These are phyloP conservation scores for Gentiana straminea DNA, from an alignment of 257 asterid genomes.

Conservation along the genomic window DNA sequence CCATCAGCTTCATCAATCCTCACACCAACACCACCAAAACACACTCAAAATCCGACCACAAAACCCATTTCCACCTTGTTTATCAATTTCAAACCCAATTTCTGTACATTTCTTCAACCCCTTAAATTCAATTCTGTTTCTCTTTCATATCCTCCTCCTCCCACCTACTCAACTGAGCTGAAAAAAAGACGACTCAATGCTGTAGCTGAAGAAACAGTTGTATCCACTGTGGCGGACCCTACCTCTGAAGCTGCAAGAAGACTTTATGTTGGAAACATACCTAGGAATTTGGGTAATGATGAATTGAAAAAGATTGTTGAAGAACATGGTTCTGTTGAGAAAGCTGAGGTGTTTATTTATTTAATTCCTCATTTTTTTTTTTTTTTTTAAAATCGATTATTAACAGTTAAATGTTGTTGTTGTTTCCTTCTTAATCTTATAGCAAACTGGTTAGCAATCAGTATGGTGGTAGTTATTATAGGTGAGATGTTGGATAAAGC, in stretches of 20 bases:
- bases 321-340: conserved; percentile 76
- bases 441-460: neutral
- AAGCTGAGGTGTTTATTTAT: conserved; percentile 53
- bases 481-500: neutral
- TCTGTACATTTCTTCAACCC: conserved; percentile 15
- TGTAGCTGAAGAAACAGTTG: conserved; percentile 49
- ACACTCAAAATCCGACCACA: conserved; percentile 31
- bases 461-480: neutral
- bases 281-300: conserved; percentile 57
- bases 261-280: conserved; percentile 78
- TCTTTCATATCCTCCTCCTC: conserved; percentile 1
- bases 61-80: conserved; percentile 18
- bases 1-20: conserved; percentile 35
- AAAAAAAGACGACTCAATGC: conserved; percentile 22
- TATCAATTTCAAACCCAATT: conserved; percentile 19
- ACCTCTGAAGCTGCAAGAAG: conserved; percentile 49
- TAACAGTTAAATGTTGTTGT: neutral
- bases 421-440: neutral
- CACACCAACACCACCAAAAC: conserved; percentile 20
- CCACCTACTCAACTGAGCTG: neutral
- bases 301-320: conserved; percentile 64
- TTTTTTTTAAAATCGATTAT: neutral
- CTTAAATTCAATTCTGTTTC: conserved; percentile 20
- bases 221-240: conserved; percentile 47
- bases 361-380: neutral